Base-by-base conservation (phyloP, 352 stramenopile species). In the Phytopythium kandeliae region DNA sequence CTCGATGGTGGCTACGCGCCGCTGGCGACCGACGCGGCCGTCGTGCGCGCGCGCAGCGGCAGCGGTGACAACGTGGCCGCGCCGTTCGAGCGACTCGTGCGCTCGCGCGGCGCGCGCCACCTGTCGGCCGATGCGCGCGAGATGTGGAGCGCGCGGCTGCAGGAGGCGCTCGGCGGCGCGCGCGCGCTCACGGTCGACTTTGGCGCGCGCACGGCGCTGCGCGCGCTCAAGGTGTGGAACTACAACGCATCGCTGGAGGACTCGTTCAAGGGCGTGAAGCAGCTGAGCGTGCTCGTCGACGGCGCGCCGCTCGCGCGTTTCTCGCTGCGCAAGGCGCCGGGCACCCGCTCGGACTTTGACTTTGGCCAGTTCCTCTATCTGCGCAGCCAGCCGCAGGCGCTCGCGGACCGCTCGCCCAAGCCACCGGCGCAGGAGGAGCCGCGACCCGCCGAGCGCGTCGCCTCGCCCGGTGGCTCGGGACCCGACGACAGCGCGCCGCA, bases 341-440 rank as follows among this genome's bases (percentile, higher is more conserved):
- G 82, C 4, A 81, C 86, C 62, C 58, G 74, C 45, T 87, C 69
- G 53, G 69, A 83, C 26, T 92, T 95, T 43, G 85, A 96, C 54
- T 96, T 92, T 59, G 78, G 79, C 1, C 85, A 96, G 59, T 85
- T 88, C 40, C 54, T 96, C 33, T 74, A 86, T 50, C 54, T 87
- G 13, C 66, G 51, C 15, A 62, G 19, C 57, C 58, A 51, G 4
- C 38, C 49, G 8, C 59, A 57, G 11, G 35, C n/a, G 24, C 25
- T 9, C 24, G 5, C 25, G 22, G 16, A 8, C 21, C 13, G 37
- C 25, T 7, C 9, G 19, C 10, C 37, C 19, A 43, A 43, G 37
- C 10, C 37, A 19, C 6, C 8, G 10, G 28, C 28, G 5, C 7
- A 43, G 37, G n/a, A 43, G 16, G 17, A n/a, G n/a, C n/a, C n/a